Conservation (phyloP, 2,329 filamentous ascomycete species). For the Colletotrichum orbiculare region DNA sequence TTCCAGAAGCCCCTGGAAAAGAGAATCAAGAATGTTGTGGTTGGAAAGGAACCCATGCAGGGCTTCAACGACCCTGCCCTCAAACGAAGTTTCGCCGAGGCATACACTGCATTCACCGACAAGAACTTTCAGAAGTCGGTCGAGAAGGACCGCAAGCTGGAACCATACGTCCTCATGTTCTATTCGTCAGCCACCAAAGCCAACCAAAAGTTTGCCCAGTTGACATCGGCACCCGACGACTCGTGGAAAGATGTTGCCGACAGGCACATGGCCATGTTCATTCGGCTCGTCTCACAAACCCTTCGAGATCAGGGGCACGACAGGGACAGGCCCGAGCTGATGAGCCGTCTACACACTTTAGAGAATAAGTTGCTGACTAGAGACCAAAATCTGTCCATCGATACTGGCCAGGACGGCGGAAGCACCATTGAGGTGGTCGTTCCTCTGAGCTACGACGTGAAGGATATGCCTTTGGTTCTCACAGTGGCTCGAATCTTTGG, state of each 20-base stretch:
- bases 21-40: conserved; percentile 82
- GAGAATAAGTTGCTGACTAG: conserved; percentile 95
- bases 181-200: conserved; percentile 93
- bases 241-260: conserved; percentile 93
- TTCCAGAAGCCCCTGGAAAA: conserved; percentile 69
- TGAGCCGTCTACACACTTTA: conserved; percentile 79
- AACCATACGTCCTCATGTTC: conserved; percentile 94
- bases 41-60: conserved; percentile 83
- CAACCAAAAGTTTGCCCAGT: conserved; percentile 80
- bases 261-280: conserved; percentile 92
- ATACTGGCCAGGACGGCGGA: conserved; percentile 67
- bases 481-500: conserved; percentile 89
- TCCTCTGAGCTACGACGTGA: conserved; percentile 90
- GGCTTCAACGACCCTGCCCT: conserved; percentile 92
- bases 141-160: conserved; percentile 92
- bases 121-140: conserved; percentile 88
- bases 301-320: conserved; percentile 87
- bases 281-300: conserved; percentile 84
- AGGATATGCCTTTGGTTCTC: conserved; percentile 95
- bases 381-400: conserved; percentile 85
- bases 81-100: conserved; percentile 93
- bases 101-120: conserved; percentile 93
- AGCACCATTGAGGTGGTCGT: conserved; percentile 83
- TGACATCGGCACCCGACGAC: conserved; percentile 81
- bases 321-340: conserved; percentile 85